Evolutionary conservation across 257 asterid species (phyloP).

Genomic region (Henckelia pumila): DNA sequence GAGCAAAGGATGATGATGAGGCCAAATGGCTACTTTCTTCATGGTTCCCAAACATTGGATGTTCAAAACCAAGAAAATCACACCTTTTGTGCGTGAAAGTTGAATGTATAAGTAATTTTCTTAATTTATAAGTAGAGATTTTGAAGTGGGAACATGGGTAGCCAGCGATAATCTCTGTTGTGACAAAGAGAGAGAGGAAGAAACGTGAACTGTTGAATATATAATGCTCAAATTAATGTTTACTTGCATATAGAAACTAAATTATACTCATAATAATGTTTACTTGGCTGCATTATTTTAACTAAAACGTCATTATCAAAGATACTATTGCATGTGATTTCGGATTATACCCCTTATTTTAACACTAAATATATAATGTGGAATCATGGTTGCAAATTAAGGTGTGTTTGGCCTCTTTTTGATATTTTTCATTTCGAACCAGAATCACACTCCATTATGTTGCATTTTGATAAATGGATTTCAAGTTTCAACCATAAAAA

Average conservation of each 20-base stretch:
- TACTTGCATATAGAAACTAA: conserved; percentile 24
- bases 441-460: too few relatives aligned
- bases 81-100: background rate
- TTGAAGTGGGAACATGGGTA: conserved; percentile 54
- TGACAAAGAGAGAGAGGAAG: conserved; percentile 32
- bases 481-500: too few relatives aligned
- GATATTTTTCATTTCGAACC: too few relatives aligned
- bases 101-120: conserved; percentile 5
- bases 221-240: conserved; percentile 32
- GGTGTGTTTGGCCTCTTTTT: background rate
- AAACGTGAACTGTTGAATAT: conserved; percentile 48
- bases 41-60: conserved; percentile 53
- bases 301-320: background rate
- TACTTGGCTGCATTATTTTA: background rate
- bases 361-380: background rate
- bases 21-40: conserved; percentile 41
- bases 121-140: conserved; percentile 24
- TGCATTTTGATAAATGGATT: too few relatives aligned
- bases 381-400: background rate
- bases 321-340: background rate
- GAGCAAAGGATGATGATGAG: conserved; percentile 36
- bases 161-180: conserved; percentile 66
- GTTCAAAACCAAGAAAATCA: conserved; percentile 38
- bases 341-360: background rate
- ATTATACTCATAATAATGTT: too few relatives aligned